Evolutionary conservation across 305 asterid genomes (phyloP), one percentile per base, ranked within the genome.

Genomic region (Euphrasia arctica): DNA sequence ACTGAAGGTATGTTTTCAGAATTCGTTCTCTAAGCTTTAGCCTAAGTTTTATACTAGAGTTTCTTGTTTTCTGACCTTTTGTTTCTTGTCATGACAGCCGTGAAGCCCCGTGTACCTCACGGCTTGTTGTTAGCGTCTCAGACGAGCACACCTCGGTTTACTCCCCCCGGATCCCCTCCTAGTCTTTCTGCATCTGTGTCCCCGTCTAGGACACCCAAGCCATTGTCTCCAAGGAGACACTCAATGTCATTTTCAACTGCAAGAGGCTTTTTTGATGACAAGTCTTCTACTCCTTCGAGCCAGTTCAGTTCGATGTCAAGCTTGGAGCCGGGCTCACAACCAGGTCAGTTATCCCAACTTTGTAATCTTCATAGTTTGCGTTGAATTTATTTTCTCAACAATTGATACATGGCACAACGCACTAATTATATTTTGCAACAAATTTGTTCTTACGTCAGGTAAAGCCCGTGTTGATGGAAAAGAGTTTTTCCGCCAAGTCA

Each of bases 401-500:
- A 11, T 64, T 18, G 43, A 5, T 41, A 36, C 27, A 57, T 47
- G 15, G 50, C 25, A 18, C 25, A 49, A 64, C 9, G 0, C 18
- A 48, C 54, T 50, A 32, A 54, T 18, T 18, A 18, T 14, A 12
- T n/a, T 65, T 31, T 32, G 14, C 61, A 39, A 28, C 31, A 36
- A 1, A 29, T 42, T 25, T 60, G 34, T 54, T 60, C 50, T 25
- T 58, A 34, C 56, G 14, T 32, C 79, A 92, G 98, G 90, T 41
- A 82, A 84, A 74, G 73, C 96, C 43, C 96, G 98, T 39, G 98
- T 92, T 67, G 97, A 90, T 76, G 97, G 97, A 45, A 92, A 92
- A 72, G 98, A 92, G 73, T 90, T 90, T 88, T 92, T 92, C 74
- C 97, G 98, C 58, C 97, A 78, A 85, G 98, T 92, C 76, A 91